Conservation (phyloP, 306 rosid species). For the Quercus glauca region DNA sequence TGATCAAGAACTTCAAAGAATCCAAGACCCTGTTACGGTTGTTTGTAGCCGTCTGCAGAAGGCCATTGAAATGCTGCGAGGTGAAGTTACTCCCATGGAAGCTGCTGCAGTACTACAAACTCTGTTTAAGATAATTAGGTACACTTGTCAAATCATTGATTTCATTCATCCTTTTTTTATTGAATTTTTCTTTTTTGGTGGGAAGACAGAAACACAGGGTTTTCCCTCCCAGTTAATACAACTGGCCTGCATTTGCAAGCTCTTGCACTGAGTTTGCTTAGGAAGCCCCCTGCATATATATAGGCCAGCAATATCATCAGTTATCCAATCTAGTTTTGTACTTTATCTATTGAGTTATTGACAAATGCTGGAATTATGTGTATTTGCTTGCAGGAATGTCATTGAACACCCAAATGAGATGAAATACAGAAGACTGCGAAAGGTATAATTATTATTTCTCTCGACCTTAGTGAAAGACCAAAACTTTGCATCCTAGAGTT, state of each 20-base stretch:
- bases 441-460: slow-evolving; percentile 44
- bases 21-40: slow-evolving; percentile 61
- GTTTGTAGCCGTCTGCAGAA: slow-evolving; percentile 59
- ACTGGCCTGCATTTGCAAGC: background rate
- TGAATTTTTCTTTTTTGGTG: background rate
- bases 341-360: slow-evolving; percentile 14
- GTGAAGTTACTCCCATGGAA: slow-evolving; percentile 56
- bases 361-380: background rate
- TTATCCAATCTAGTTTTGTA: background rate
- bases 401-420: slow-evolving; percentile 77
- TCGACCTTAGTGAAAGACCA: background rate
- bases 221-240: background rate
- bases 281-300: slow-evolving; percentile 1
- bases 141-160: background rate
- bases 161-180: background rate
- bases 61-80: slow-evolving; percentile 54
- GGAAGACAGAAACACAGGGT: background rate
- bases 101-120: slow-evolving; percentile 59
- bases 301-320: background rate
- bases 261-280: slow-evolving; percentile 3
- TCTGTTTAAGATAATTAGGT: slow-evolving; percentile 77
- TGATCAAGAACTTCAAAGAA: slow-evolving; percentile 77
- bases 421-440: slow-evolving; percentile 70
- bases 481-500: background rate
- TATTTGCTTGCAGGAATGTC: slow-evolving; percentile 58